phyloP scores from a whole-genome alignment of 176 grass and related monocot species.

The Cenchrus fungigraminus region DNA sequence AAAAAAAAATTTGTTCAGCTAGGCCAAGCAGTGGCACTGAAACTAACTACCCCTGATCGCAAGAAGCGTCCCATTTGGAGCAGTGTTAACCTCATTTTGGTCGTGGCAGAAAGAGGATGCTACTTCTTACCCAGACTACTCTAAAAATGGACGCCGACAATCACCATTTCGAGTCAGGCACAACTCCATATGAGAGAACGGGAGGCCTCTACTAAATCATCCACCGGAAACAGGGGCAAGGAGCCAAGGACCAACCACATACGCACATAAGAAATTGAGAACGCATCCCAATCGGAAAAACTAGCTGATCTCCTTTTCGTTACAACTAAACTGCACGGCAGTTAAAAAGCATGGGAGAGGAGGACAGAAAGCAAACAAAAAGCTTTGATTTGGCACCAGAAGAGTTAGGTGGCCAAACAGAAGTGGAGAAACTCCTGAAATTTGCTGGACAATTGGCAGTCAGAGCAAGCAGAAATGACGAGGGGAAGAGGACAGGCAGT shows the following conservation, averaged over 20 bases:
- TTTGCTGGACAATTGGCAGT: background rate
- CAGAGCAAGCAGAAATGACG: conserved; percentile 19
- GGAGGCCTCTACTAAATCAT: background rate
- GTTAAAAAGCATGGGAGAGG: background rate
- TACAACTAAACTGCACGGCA: conserved; percentile 22
- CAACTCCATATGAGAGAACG: background rate
- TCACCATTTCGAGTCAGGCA: conserved; percentile 23
- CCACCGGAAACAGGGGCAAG: background rate
- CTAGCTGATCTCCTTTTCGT: conserved; percentile 17
- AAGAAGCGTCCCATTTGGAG: background rate
- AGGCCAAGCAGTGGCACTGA: background rate
- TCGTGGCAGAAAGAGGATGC: background rate
- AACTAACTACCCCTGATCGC: background rate
- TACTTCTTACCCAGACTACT: background rate
- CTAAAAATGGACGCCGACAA: background rate
- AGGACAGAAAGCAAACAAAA: background rate
- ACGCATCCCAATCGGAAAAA: background rate
- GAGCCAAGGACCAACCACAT: background rate
- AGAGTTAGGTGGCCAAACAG: background rate
- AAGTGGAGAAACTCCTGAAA: background rate
- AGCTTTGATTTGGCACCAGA: conserved; percentile 10
- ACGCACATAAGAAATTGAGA: background rate
- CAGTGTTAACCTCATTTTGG: background rate
- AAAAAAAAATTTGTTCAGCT: background rate
- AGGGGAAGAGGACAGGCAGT: background rate